phyloP scores from a whole-genome alignment of 345 rosid species.

The Eutrema heterophyllum region DNA sequence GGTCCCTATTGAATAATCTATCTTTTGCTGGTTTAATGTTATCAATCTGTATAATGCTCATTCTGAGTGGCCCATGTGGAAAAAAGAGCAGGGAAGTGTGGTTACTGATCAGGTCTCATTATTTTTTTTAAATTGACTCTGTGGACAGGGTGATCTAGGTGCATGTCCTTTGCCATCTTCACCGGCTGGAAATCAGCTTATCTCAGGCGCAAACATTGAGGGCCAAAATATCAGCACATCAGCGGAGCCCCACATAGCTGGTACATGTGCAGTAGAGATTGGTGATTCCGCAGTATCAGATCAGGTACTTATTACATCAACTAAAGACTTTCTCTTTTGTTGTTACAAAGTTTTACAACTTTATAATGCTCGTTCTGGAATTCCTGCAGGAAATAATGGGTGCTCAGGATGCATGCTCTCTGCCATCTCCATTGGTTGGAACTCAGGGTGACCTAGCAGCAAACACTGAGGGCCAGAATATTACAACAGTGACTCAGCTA shows the following conservation, averaged over 20 bases:
- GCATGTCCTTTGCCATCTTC: constrained; percentile 19
- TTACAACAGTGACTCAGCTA: constrained; percentile 6
- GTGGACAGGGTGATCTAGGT: constrained; percentile 20
- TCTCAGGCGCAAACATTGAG: background rate
- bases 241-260: constrained; percentile 19
- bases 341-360: background rate
- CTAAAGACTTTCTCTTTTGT: background rate
- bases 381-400: background rate
- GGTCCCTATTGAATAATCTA: constrained; percentile 14
- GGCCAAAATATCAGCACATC: constrained; percentile 16
- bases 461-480: constrained; percentile 12
- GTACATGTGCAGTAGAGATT: constrained; percentile 17
- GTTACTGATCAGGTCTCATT: constrained; percentile 8
- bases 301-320: constrained; percentile 16
- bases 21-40: background rate
- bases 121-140: constrained; percentile 8
- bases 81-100: constrained; percentile 3
- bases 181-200: constrained; percentile 19
- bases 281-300: constrained; percentile 4
- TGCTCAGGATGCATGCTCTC: constrained; percentile 17
- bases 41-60: background rate
- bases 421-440: constrained; percentile 23
- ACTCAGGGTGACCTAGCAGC: constrained; percentile 15
- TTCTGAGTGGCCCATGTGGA: background rate
- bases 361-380: background rate